Conservation (phyloP, 441 rosid genomes). For the Corymbia citriodora region DNA sequence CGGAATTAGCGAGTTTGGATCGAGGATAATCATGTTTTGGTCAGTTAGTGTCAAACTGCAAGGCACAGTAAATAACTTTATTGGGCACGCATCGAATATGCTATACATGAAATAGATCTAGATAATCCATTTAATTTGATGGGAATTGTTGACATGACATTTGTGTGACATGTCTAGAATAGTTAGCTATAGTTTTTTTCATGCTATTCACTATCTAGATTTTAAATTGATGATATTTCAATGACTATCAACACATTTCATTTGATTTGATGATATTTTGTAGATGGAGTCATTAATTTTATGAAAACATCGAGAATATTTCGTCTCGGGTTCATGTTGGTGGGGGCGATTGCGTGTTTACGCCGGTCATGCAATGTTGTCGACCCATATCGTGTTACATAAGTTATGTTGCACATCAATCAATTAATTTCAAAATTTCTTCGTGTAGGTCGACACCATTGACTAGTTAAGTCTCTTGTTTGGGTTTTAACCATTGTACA, state of each 20-base stretch:
- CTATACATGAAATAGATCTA: fast-evolving
- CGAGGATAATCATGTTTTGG: not conserved
- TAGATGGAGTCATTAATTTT: not conserved
- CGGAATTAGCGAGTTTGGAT: not conserved
- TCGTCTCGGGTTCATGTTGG: not conserved
- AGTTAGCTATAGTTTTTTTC: not conserved
- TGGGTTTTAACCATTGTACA: not conserved
- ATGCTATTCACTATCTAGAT: not conserved
- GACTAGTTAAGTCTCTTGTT: not conserved
- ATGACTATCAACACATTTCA: not conserved
- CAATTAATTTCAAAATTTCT: not conserved
- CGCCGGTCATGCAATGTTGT: not conserved
- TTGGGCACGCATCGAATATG: not conserved
- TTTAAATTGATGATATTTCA: not conserved
- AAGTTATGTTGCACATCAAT: not conserved
- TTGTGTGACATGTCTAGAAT: fast-evolving
- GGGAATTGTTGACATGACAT: not conserved
- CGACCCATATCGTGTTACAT: too few species aligned
- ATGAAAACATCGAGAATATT: not conserved
- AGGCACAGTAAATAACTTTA: not conserved
- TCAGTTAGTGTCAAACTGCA: not conserved
- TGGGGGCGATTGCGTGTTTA: not conserved
- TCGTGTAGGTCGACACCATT: not conserved
- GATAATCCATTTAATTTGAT: not conserved
- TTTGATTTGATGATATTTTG: not conserved